These are phyloP conservation scores for Articulospora tetracladia DNA, from an alignment of 495 filamentous ascomycete species.

Conservation along the genomic window DNA sequence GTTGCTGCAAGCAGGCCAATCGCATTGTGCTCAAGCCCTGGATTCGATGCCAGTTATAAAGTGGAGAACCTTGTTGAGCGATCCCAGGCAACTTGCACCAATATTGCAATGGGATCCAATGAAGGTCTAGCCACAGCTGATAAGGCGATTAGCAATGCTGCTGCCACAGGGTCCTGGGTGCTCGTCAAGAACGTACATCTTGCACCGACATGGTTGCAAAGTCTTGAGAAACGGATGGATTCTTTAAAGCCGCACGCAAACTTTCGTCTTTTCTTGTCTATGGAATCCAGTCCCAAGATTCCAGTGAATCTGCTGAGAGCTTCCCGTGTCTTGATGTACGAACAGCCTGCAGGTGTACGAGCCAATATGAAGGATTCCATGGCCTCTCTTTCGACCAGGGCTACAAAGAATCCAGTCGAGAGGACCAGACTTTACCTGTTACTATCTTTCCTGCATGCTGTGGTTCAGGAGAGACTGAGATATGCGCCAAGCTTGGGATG, in stretches of 20 bases:
- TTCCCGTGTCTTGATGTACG: conserved; percentile 93
- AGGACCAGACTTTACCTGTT: conserved; percentile 87
- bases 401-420: conserved; percentile 81
- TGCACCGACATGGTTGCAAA: conserved; percentile 92
- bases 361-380: conserved; percentile 99
- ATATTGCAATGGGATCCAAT: conserved; percentile 98
- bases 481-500: conserved; percentile 94
- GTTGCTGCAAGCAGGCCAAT: conserved; percentile 83
- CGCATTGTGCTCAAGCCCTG: conserved; percentile 86
- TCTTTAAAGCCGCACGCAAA: conserved; percentile 91
- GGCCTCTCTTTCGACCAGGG: conserved; percentile 72
- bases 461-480: conserved; percentile 90
- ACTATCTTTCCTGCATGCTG: conserved; percentile 91
- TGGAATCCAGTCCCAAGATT: conserved; percentile 96
- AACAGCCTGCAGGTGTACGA: conserved; percentile 92
- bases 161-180: conserved; percentile 91
- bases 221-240: conserved; percentile 92
- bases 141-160: conserved; percentile 91
- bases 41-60: conserved; percentile 98
- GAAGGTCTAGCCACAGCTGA: conserved; percentile 90
- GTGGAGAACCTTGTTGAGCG: conserved; percentile 91
- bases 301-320: conserved; percentile 93
- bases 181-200: conserved; percentile 99
- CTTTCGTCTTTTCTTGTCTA: conserved; percentile 94
- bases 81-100: conserved; percentile 76